Evolutionary conservation across 768 basidiomycete genomes (phyloP).

Genomic region (Suillus variegatus): DNA sequence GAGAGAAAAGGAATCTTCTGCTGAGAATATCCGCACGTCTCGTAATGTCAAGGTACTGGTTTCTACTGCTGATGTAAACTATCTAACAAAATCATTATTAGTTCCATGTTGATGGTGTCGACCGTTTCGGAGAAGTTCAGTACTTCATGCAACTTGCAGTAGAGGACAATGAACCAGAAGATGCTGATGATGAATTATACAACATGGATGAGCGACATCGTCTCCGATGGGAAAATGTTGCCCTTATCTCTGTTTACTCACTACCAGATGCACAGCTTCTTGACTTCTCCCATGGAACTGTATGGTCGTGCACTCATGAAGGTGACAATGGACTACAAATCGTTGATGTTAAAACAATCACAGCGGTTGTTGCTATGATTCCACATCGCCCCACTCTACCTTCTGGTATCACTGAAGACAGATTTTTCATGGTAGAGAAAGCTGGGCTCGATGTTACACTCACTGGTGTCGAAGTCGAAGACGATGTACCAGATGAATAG

Average conservation of each 20-base stretch:
- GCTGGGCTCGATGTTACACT: neutral
- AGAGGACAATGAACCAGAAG: neutral
- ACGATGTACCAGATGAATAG: too few species aligned
- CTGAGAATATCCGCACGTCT: constrained; percentile 25
- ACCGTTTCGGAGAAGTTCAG: neutral
- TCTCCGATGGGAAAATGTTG: neutral
- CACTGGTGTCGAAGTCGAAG: neutral
- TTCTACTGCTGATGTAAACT: neutral
- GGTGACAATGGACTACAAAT: neutral
- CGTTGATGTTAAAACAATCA: neutral
- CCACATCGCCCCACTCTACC: neutral
- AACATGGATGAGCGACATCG: neutral
- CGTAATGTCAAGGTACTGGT: constrained; percentile 35
- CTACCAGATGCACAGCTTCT: neutral
- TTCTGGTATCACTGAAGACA: neutral
- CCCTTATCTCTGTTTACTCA: neutral
- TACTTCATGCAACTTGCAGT: neutral
- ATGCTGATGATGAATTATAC: neutral
- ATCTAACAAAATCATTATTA: neutral
- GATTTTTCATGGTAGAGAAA: neutral
- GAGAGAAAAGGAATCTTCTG: constrained; percentile 24
- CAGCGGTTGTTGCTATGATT: neutral
- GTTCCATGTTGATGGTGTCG: neutral
- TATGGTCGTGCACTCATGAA: neutral
- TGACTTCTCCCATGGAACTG: neutral